A percentile compares a stretch with the other conserved stretches of the same genome.
Conservation (phyloP, 768 basidiomycete genomes). For the Trametes maxima region DNA sequence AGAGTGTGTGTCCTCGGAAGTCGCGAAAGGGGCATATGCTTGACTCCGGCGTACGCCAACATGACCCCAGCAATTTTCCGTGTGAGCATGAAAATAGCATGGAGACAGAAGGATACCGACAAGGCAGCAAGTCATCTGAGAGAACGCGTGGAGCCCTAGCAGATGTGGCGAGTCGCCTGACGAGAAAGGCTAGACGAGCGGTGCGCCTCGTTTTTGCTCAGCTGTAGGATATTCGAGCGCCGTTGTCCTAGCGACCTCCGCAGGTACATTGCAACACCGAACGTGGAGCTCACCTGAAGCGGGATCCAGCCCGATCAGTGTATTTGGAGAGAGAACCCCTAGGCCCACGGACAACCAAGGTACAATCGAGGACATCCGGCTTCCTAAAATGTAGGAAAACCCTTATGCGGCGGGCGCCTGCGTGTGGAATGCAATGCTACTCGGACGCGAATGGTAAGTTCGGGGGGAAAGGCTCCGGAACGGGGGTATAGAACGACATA, state of each 20-base stretch:
- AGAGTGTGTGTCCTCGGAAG: neutral
- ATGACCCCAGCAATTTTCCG: constrained; percentile 13
- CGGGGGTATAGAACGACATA: neutral
- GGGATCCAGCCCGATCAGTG: neutral
- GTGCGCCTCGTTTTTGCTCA: constrained; percentile 10
- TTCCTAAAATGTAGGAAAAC: neutral
- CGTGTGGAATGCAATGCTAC: neutral
- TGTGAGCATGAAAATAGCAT: constrained; percentile 8
- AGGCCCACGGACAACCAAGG: neutral
- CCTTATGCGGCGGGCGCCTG: neutral
- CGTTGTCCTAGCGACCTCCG: constrained; percentile 18
- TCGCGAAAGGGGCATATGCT: constrained; percentile 1
- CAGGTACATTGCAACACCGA: constrained; percentile 2
- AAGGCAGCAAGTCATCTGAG: constrained; percentile 19
- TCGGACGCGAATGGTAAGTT: neutral
- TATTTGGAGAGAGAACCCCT: neutral
- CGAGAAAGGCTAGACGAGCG: neutral
- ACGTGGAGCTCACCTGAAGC: neutral
- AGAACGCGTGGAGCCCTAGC: constrained; percentile 9
- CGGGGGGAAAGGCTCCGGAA: neutral
- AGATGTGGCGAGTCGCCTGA: constrained; percentile 14
- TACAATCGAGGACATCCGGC: neutral
- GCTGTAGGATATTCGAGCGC: neutral
- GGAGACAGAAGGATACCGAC: constrained; percentile 11
- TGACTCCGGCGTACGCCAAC: neutral